phyloP scores from a whole-genome alignment of 306 rosid species.

The Cotoneaster glaucophyllus region DNA sequence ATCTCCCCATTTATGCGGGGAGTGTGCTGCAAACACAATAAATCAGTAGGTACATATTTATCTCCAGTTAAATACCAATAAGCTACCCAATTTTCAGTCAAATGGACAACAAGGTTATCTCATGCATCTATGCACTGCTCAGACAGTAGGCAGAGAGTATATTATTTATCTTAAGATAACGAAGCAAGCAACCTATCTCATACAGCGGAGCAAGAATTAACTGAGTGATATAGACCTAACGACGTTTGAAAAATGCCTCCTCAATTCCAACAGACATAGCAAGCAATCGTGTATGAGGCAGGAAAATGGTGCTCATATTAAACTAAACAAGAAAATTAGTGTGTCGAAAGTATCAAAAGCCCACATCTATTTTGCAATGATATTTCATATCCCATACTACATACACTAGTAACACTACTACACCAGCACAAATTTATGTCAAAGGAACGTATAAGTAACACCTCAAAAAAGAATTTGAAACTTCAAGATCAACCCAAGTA shows the following conservation, averaged over 20 bases:
- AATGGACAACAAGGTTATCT: not conserved
- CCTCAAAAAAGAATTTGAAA: not conserved
- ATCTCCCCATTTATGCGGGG: conserved; percentile 93
- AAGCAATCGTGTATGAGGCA: not conserved
- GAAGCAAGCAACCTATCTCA: not conserved
- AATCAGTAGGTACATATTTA: conserved; percentile 27
- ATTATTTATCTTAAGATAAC: not conserved
- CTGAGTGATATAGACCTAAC: not conserved
- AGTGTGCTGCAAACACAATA: conserved; percentile 68
- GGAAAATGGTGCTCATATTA: not conserved
- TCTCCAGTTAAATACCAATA: conserved; percentile 9
- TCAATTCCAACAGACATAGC: not conserved
- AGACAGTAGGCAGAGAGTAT: not conserved
- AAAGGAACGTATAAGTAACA: not conserved
- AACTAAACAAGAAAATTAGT: not conserved
- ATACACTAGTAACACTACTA: not conserved
- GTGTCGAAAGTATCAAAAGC: not conserved
- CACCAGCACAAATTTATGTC: not conserved
- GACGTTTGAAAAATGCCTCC: not conserved
- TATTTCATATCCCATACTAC: not conserved
- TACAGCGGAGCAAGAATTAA: not conserved
- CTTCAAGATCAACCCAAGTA: not conserved
- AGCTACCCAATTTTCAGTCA: conserved; percentile 17
- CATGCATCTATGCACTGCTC: not conserved
- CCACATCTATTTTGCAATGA: not conserved